Conservation (phyloP, 2,329 filamentous ascomycete genomes). For the Beauveria sp. region DNA sequence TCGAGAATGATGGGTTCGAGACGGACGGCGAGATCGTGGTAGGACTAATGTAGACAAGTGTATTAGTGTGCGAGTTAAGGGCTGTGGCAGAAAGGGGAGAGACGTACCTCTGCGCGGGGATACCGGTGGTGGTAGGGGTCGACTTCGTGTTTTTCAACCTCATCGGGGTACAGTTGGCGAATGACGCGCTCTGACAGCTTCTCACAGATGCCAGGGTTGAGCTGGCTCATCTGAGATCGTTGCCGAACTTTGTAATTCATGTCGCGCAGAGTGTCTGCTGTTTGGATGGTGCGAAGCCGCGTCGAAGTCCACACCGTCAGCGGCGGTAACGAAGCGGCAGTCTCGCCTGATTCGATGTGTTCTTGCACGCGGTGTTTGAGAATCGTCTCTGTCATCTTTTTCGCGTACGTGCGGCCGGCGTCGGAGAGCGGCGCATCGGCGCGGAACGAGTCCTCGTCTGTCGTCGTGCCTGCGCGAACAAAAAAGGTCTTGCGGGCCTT, state of each 20-base stretch:
- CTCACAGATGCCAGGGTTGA: constrained; percentile 94
- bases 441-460: constrained; percentile 88
- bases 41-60: constrained; percentile 55
- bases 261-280: constrained; percentile 70
- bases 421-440: constrained; percentile 78
- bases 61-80: constrained; percentile 5
- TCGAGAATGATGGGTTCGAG: constrained; percentile 97
- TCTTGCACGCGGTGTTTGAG: constrained; percentile 79
- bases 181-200: constrained; percentile 82
- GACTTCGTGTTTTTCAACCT: constrained; percentile 84
- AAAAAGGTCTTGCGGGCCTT: constrained; percentile 93
- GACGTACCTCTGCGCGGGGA: constrained; percentile 75
- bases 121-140: constrained; percentile 98
- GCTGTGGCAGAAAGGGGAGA: background rate
- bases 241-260: constrained; percentile 82
- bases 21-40: constrained; percentile 95
- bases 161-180: constrained; percentile 74
- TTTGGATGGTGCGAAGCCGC: constrained; percentile 81
- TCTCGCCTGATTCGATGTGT: constrained; percentile 60
- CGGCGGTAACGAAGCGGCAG: constrained; percentile 63
- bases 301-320: constrained; percentile 95
- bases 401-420: constrained; percentile 72
- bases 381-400: constrained; percentile 78
- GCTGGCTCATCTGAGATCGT: constrained; percentile 91
- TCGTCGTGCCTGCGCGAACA: constrained; percentile 75